Conservation (phyloP, 2,329 filamentous ascomycete species). For the Monosporascus sp. region DNA sequence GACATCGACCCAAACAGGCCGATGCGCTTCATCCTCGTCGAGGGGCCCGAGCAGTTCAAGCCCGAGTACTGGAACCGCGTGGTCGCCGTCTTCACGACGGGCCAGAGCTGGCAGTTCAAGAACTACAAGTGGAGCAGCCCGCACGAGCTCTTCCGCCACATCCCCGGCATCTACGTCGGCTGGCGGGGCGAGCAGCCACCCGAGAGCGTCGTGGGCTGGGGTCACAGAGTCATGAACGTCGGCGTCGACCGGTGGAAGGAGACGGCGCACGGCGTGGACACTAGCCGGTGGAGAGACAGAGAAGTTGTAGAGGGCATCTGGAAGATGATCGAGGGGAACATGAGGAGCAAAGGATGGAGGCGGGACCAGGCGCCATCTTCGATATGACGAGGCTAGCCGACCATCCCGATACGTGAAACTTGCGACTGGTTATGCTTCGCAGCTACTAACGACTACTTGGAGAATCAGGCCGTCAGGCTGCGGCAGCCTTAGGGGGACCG, state of each 20-base stretch:
- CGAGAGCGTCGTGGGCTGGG: constrained; percentile 75
- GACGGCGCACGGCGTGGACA: constrained; percentile 39
- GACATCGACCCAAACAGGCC: constrained; percentile 64
- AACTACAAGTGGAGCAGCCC: constrained; percentile 94
- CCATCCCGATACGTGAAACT: too few relatives aligned
- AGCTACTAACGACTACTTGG: too few relatives aligned
- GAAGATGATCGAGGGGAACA: constrained; percentile 81
- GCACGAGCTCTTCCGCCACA: constrained; percentile 82
- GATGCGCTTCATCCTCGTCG: constrained; percentile 91
- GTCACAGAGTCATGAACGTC: constrained; percentile 72
- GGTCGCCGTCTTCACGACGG: constrained; percentile 94
- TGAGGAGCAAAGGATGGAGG: constrained; percentile 80
- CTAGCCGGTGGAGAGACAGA: constrained; percentile 73
- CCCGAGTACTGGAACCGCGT: constrained; percentile 96
- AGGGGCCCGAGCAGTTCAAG: constrained; percentile 90
- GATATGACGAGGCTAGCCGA: constrained; percentile 27
- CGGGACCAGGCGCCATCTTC: constrained; percentile 61
- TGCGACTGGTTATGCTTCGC: too few relatives aligned
- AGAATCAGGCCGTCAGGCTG: too few relatives aligned
- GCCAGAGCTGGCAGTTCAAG: constrained; percentile 98
- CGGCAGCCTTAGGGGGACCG: too few relatives aligned
- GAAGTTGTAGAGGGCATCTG: constrained; percentile 93
- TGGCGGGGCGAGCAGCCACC: constrained; percentile 83
- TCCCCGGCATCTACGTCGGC: constrained; percentile 81
- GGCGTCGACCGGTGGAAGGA: constrained; percentile 80